Evolutionary conservation across 208 protist genomes (phyloP).

Genomic region (Acanthamoeba royreba): DNA sequence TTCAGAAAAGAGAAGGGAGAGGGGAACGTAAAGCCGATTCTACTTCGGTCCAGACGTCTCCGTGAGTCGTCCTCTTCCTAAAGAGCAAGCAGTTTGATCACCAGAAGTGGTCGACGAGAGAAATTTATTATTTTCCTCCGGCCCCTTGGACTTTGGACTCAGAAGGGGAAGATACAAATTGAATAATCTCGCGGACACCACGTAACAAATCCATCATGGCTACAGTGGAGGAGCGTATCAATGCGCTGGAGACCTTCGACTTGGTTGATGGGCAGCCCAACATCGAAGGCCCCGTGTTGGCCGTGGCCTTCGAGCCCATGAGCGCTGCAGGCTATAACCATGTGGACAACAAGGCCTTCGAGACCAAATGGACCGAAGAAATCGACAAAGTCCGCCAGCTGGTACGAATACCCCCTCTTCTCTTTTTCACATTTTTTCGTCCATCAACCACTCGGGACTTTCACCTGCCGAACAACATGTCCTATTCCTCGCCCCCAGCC

Average conservation of each 20-base stretch:
- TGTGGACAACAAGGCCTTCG: conserved; percentile 26
- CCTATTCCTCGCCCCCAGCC: not conserved
- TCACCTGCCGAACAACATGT: not conserved
- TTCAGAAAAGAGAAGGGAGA: too few species aligned
- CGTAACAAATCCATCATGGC: conserved; percentile 1
- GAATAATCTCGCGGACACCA: not conserved
- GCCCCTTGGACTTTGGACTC: too few species aligned
- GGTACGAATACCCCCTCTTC: not conserved
- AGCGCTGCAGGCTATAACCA: not conserved
- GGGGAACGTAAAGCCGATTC: too few species aligned
- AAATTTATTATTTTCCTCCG: too few species aligned
- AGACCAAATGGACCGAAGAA: conserved; percentile 47
- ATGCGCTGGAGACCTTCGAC: conserved; percentile 28
- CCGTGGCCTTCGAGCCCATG: conserved; percentile 20
- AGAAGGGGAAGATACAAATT: too few species aligned
- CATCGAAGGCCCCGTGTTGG: not conserved
- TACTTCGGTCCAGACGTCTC: too few species aligned
- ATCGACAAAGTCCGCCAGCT: conserved; percentile 13
- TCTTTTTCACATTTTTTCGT: not conserved
- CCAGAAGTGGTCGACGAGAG: too few species aligned
- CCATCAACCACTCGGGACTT: not conserved
- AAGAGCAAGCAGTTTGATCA: too few species aligned
- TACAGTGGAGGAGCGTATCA: conserved; percentile 24
- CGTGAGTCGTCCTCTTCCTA: too few species aligned
- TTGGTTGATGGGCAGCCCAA: conserved; percentile 37